A percentile compares a stretch with the other conserved stretches of the same genome.
Evolutionary conservation across 371 early-diverging fungal species (phyloP).

Genomic region (Circinella umbellata): DNA sequence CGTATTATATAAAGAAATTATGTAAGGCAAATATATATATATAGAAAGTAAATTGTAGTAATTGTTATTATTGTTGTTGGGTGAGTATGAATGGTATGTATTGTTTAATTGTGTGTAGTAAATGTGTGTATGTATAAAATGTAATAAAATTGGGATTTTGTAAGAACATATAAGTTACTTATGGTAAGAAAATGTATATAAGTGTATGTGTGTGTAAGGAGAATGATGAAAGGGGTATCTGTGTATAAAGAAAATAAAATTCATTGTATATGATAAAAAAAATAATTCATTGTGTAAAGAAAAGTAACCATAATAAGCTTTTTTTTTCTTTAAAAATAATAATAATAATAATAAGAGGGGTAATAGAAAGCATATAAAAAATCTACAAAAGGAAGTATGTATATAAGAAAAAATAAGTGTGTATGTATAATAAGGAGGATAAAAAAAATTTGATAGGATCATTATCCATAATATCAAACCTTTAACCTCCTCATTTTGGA

Average conservation of each 20-base stretch:
- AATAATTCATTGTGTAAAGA: not conserved
- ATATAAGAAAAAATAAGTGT: not conserved
- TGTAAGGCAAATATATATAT: conserved; percentile 8
- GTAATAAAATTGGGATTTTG: not conserved
- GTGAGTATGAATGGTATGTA: not conserved
- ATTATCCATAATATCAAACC: too few species aligned
- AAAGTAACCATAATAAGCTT: not conserved
- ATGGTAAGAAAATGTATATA: not conserved
- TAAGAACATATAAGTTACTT: conserved; percentile 8
- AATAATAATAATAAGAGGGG: too few species aligned
- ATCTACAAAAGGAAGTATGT: conserved; percentile 12
- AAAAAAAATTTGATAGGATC: too few species aligned
- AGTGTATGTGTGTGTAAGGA: not conserved
- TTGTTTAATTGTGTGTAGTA: too few species aligned
- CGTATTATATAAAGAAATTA: conserved; percentile 12
- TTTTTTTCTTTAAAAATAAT: not conserved
- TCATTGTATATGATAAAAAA: not conserved
- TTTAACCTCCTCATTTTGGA: too few species aligned
- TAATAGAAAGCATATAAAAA: not conserved
- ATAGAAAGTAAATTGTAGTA: not conserved
- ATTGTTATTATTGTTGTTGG: not conserved
- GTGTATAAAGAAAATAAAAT: not conserved
- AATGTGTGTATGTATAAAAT: not conserved
- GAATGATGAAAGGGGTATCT: not conserved
- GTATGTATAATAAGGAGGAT: not conserved